Conservation (phyloP, 2,329 filamentous ascomycete species). For the Colletotrichum tropicale region DNA sequence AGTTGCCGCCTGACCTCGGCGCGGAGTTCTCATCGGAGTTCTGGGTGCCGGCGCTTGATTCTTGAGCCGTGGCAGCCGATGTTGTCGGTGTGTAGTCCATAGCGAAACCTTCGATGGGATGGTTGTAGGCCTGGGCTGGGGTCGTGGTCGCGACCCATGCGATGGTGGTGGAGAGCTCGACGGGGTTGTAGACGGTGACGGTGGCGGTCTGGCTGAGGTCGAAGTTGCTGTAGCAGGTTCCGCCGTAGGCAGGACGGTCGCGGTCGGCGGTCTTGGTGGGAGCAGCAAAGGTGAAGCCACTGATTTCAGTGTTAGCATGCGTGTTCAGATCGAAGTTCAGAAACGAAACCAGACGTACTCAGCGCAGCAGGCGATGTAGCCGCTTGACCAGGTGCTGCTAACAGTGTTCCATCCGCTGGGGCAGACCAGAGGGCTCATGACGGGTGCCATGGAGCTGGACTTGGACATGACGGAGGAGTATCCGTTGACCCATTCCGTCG, state of each 20-base stretch:
- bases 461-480: constrained; percentile 4
- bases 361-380: constrained; percentile 17
- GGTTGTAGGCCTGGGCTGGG: constrained; percentile 14
- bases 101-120: constrained; percentile 12
- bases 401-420: constrained; percentile 12
- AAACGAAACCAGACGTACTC: neutral
- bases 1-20: neutral
- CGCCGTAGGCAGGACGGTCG: constrained; percentile 15
- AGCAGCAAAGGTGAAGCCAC: constrained; percentile 12
- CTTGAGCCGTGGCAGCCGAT: neutral
- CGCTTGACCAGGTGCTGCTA: constrained; percentile 13
- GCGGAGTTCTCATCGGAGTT: constrained; percentile 8
- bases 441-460: constrained; percentile 16
- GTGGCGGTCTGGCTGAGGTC: constrained; percentile 9
- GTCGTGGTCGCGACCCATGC: constrained; percentile 7
- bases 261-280: neutral
- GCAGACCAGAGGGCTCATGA: constrained; percentile 13
- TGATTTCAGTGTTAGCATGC: neutral
- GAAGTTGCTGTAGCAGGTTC: constrained; percentile 18
- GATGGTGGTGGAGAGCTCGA: constrained; percentile 13
- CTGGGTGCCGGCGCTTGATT: neutral
- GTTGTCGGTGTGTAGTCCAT: constrained; percentile 11
- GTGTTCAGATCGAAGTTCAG: neutral
- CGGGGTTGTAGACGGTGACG: constrained; percentile 15
- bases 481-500: constrained; percentile 8